Evolutionary conservation across 2,329 filamentous ascomycete genomes (phyloP).

Genomic region (Monilinia fructicola): DNA sequence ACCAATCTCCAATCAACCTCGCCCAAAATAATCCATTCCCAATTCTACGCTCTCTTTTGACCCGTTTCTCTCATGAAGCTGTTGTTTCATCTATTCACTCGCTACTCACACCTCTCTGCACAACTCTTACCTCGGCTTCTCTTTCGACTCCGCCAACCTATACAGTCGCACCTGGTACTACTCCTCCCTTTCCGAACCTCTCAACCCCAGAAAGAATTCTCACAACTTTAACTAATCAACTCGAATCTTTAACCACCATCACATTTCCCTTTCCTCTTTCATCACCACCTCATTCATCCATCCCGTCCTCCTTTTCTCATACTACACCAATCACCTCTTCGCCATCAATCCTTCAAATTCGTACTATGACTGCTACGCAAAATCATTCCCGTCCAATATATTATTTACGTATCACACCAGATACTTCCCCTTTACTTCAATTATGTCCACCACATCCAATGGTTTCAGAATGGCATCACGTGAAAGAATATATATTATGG

Average conservation of each 20-base stretch:
- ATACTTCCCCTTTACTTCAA: constrained; percentile 15
- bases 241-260: constrained; percentile 46
- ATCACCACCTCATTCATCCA: constrained; percentile 10
- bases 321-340: not conserved
- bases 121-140: constrained; percentile 32
- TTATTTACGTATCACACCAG: constrained; percentile 4
- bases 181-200: constrained; percentile 28
- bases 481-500: constrained; percentile 17
- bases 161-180: constrained; percentile 31
- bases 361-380: constrained; percentile 37
- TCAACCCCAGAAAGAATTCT: constrained; percentile 44
- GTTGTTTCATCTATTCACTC: constrained; percentile 30
- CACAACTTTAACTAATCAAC: constrained; percentile 44
- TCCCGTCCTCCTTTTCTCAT: constrained; percentile 9
- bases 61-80: constrained; percentile 37
- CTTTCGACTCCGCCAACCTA: constrained; percentile 35
- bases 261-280: constrained; percentile 38
- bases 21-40: constrained; percentile 51
- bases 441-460: constrained; percentile 15
- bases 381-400: not conserved
- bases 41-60: constrained; percentile 57
- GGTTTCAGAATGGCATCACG: not conserved
- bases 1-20: constrained; percentile 51
- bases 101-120: constrained; percentile 32
- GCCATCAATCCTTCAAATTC: constrained; percentile 14